These are phyloP conservation scores for Xylariaceae sp. DNA, from an alignment of 2,329 filamentous ascomycete genomes.

Conservation along the genomic window DNA sequence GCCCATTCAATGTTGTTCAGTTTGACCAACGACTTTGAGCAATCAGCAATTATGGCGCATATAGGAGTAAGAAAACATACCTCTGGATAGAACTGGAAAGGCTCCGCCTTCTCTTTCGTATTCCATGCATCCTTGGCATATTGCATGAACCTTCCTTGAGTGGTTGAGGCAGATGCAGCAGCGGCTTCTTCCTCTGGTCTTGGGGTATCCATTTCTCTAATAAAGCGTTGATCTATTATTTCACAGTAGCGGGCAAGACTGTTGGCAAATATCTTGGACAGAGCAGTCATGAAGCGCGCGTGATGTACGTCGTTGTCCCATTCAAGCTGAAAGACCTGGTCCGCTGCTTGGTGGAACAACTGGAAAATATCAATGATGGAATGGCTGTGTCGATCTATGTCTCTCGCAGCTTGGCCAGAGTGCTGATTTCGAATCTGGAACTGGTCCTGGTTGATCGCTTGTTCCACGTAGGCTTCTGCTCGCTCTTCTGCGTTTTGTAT, in stretches of 20 bases:
- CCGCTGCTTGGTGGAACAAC: constrained; percentile 87
- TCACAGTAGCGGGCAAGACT: constrained; percentile 91
- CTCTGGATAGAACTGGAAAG: constrained; percentile 94
- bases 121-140: constrained; percentile 92
- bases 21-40: constrained; percentile 81
- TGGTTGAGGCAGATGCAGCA: constrained; percentile 70
- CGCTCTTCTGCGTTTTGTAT: constrained; percentile 76
- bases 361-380: constrained; percentile 92
- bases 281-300: constrained; percentile 93
- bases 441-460: constrained; percentile 85
- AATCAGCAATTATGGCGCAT: constrained; percentile 27
- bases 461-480: constrained; percentile 80
- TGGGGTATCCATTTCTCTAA: constrained; percentile 87
- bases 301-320: constrained; percentile 95
- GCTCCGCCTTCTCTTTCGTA: constrained; percentile 88
- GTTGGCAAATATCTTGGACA: constrained; percentile 79
- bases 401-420: constrained; percentile 61
- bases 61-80: constrained; percentile 44
- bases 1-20: constrained; percentile 97
- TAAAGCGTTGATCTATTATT: constrained; percentile 79
- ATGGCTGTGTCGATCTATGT: constrained; percentile 86
- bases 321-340: constrained; percentile 79
- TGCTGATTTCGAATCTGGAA: constrained; percentile 73
- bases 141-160: constrained; percentile 90
- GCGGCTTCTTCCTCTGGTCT: constrained; percentile 75